Evolutionary conservation across 2,329 filamentous ascomycete genomes (phyloP).

Genomic region (Microcera coccophila): DNA sequence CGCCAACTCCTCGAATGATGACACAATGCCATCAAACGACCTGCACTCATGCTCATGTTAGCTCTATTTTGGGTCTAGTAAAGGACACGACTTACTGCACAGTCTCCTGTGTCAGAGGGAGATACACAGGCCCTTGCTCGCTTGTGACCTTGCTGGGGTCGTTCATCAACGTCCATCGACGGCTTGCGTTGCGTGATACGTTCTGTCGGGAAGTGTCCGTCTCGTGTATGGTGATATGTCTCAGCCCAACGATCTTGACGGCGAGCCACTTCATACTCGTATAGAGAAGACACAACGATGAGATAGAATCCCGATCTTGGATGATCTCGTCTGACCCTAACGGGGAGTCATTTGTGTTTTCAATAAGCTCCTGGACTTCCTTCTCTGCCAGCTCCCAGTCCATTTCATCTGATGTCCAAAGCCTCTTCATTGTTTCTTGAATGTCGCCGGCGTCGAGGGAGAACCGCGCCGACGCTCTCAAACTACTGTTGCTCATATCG

Average conservation of each 20-base stretch:
- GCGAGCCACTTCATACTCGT: conserved; percentile 98
- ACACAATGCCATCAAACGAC: conserved; percentile 81
- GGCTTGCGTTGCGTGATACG: conserved; percentile 55
- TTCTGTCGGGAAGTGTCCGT: conserved; percentile 59
- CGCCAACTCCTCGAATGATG: conserved; percentile 77
- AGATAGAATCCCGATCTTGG: conserved; percentile 80
- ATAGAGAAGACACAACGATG: conserved; percentile 81
- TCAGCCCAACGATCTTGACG: conserved; percentile 73
- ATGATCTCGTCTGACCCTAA: conserved; percentile 80
- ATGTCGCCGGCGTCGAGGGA: conserved; percentile 68
- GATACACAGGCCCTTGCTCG: conserved; percentile 66
- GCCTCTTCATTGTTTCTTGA: conserved; percentile 62
- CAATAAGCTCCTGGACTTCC: conserved; percentile 56
- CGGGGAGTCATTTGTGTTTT: conserved; percentile 55
- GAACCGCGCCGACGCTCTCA: conserved; percentile 70
- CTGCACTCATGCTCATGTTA: conserved; percentile 38
- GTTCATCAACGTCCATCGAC: conserved; percentile 80
- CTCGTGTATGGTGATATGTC: conserved; percentile 74
- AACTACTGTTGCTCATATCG: conserved; percentile 49
- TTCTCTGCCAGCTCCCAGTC: conserved; percentile 59
- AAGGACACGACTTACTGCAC: conserved; percentile 60
- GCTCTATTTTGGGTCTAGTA: conserved; percentile 2
- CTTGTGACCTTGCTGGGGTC: conserved; percentile 55
- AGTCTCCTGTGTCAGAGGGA: conserved; percentile 84
- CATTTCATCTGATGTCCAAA: conserved; percentile 55